Percentiles rank a stretch among this genome's conserved stretches.
Evolutionary conservation across 345 rosid genomes (phyloP).

Genomic region (Salix koriyanagi): DNA sequence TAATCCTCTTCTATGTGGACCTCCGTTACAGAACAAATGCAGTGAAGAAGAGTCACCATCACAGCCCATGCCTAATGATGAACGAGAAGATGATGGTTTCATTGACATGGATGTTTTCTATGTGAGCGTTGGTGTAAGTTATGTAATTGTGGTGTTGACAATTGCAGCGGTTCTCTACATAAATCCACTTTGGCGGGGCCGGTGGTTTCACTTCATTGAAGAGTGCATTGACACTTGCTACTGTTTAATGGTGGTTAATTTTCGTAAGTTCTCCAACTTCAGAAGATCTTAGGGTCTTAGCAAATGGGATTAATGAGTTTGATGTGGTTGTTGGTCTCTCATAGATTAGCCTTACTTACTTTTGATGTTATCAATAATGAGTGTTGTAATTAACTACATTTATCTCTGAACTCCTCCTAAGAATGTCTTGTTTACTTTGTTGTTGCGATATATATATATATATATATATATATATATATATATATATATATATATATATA

Average conservation of each 20-base stretch:
- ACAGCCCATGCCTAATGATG: background rate
- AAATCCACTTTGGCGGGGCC: constrained; percentile 7
- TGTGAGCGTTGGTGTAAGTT: background rate
- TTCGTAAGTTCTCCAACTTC: background rate
- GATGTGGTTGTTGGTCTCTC: too few relatives aligned
- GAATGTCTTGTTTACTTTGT: too few relatives aligned
- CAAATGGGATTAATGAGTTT: too few relatives aligned
- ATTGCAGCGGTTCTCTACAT: constrained; percentile 5
- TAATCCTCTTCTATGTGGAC: constrained; percentile 29
- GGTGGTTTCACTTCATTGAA: constrained; percentile 4
- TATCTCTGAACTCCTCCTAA: too few relatives aligned
- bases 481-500: too few relatives aligned
- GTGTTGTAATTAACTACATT: too few relatives aligned
- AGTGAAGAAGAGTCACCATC: background rate
- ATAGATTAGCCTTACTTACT: too few relatives aligned
- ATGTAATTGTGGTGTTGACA: background rate
- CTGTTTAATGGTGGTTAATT: background rate
- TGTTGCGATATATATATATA: too few relatives aligned
- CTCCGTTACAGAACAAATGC: constrained; percentile 7
- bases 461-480: too few relatives aligned
- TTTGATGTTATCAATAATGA: too few relatives aligned
- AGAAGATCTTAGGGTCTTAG: background rate
- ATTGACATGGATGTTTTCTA: constrained; percentile 9
- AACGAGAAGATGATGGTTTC: background rate
- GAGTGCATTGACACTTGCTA: background rate